phyloP scores from a whole-genome alignment of 192 early-diverging fungal species.

The Allomyces macrogynus region DNA sequence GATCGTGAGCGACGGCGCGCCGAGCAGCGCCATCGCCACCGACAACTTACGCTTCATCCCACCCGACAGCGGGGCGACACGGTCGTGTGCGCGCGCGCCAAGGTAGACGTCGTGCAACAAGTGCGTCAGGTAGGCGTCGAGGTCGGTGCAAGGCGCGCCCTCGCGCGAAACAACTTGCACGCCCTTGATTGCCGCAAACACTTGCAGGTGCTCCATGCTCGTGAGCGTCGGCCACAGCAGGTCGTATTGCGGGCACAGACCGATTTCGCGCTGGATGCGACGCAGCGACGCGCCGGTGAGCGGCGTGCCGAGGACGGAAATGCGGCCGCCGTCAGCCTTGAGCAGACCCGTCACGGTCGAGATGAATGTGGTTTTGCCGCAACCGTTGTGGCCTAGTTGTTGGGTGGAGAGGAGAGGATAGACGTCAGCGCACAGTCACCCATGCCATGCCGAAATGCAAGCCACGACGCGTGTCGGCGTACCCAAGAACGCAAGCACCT shows the following conservation, averaged over 20 bases:
- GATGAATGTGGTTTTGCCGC: constrained; percentile 43
- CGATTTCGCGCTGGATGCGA: constrained; percentile 18
- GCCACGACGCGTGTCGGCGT: too few relatives aligned
- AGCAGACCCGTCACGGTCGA: constrained; percentile 14
- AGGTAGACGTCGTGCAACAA: constrained; percentile 14
- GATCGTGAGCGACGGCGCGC: constrained; percentile 22
- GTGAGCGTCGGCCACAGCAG: constrained; percentile 23
- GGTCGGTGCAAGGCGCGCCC: constrained; percentile 1
- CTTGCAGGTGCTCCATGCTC: constrained; percentile 20
- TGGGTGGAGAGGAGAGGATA: too few relatives aligned
- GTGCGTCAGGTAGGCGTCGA: constrained; percentile 9
- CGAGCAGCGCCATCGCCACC: constrained; percentile 28
- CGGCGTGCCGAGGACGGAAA: background rate
- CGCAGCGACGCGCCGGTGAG: background rate
- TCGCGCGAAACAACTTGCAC: constrained; percentile 11
- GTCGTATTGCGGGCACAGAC: constrained; percentile 36
- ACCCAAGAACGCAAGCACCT: background rate
- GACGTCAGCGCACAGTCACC: too few relatives aligned
- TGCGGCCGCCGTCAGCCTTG: background rate
- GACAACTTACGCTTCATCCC: constrained; percentile 35
- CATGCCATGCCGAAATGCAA: too few relatives aligned
- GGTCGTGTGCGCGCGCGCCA: constrained; percentile 15
- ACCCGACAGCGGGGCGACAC: constrained; percentile 18
- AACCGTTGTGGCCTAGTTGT: constrained; percentile 33
- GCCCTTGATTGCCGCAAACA: constrained; percentile 28